Evolutionary conservation across 306 rosid genomes (phyloP).

Genomic region (Nissolia schottii): DNA sequence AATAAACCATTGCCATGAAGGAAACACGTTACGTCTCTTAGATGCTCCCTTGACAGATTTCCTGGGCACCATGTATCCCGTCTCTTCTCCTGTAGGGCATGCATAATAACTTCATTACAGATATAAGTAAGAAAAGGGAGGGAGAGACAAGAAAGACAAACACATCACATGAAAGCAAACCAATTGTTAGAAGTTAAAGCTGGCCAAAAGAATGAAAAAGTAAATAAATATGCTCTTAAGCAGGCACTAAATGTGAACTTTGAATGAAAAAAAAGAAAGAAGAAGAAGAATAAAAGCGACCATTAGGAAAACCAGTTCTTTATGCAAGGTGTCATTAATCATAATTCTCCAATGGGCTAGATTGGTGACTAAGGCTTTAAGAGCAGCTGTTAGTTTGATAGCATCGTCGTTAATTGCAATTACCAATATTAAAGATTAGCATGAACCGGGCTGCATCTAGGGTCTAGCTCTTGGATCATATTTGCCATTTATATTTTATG

Average conservation of each 20-base stretch:
- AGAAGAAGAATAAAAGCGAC: neutral
- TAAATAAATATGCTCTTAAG: neutral
- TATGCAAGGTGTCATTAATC: neutral
- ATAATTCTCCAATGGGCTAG: neutral
- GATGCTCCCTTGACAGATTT: conserved; percentile 47
- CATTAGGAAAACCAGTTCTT: conserved; percentile 1
- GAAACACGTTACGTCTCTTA: conserved; percentile 48
- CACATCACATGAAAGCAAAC: neutral
- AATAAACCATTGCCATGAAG: conserved; percentile 2
- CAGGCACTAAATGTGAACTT: neutral
- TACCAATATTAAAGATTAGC: neutral
- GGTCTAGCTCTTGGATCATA: neutral
- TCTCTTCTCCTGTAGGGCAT: conserved; percentile 71
- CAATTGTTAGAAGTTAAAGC: neutral
- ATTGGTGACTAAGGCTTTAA: neutral
- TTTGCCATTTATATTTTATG: neutral
- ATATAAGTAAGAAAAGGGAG: neutral
- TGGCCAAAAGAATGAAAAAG: neutral
- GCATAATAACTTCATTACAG: conserved; percentile 32
- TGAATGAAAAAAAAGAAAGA: neutral
- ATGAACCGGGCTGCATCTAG: neutral
- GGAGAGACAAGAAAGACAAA: neutral
- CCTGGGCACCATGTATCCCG: conserved; percentile 96
- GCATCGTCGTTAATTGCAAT: neutral
- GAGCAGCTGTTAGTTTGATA: neutral